These are phyloP conservation scores for Colletotrichum liriopes DNA, from an alignment of 2,329 filamentous ascomycete species.

Conservation along the genomic window DNA sequence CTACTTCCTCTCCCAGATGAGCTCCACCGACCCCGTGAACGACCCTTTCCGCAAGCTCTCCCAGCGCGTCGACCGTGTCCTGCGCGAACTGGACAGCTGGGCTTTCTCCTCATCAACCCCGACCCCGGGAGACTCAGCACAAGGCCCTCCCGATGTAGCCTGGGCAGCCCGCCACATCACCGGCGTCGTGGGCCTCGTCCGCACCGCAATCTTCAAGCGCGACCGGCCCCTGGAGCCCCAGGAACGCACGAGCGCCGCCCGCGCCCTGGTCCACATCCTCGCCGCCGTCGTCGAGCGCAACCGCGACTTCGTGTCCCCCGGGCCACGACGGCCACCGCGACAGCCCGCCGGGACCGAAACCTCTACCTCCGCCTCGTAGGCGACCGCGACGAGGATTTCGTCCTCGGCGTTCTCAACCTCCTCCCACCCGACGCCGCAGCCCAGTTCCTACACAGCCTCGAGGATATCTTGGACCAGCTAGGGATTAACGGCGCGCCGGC, in stretches of 20 bases:
- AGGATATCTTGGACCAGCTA: conserved; percentile 52
- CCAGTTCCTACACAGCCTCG: conserved; percentile 59
- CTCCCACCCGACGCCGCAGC: conserved; percentile 61
- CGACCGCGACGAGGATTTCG: conserved; percentile 60
- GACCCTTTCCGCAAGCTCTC: conserved; percentile 65
- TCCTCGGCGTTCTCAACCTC: conserved; percentile 59
- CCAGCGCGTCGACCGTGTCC: conserved; percentile 63
- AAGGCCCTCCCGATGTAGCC: conserved; percentile 57
- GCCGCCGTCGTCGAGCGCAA: conserved; percentile 60
- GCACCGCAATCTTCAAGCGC: conserved; percentile 57
- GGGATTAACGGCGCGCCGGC: conserved; percentile 53
- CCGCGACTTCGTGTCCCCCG: conserved; percentile 53
- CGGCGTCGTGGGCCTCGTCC: conserved; percentile 60
- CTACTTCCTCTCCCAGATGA: conserved; percentile 64
- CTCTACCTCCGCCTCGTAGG: conserved; percentile 66
- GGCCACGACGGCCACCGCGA: conserved; percentile 5
- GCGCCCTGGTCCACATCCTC: conserved; percentile 65
- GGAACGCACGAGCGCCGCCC: conserved; percentile 63
- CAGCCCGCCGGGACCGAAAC: conserved; percentile 55
- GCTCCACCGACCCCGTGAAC: conserved; percentile 60
- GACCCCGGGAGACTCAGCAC: conserved; percentile 35
- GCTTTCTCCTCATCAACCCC: conserved; percentile 31
- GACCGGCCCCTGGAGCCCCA: conserved; percentile 54
- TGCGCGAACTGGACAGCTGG: conserved; percentile 60
- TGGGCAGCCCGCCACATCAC: conserved; percentile 67